Percentiles rank a stretch among this genome's conserved stretches.
These are phyloP conservation scores for Hordeum pubiflorum DNA, from an alignment of 202 grass and related monocot genomes.

Conservation along the genomic window DNA sequence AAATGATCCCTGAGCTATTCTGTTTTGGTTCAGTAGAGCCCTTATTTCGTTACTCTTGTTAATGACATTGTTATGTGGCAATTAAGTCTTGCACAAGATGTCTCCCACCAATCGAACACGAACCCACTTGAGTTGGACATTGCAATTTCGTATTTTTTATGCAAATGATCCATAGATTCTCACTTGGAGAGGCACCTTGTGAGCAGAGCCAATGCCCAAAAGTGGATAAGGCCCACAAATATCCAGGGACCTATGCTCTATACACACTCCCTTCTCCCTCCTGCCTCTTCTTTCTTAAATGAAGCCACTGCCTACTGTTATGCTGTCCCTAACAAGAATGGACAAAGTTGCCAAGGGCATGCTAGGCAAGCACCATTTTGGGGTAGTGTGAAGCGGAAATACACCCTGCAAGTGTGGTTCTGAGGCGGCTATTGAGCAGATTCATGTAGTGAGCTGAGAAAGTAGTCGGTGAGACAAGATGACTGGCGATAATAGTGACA, in stretches of 20 bases:
- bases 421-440: neutral
- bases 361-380: neutral
- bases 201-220: neutral
- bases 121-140: neutral
- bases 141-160: neutral
- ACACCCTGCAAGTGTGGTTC: neutral
- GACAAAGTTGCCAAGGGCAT: neutral
- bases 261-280: neutral
- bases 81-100: neutral
- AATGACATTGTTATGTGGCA: neutral
- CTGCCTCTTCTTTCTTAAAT: slow-evolving; percentile 1
- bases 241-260: neutral
- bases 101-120: neutral
- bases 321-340: neutral
- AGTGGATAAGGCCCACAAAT: neutral
- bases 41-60: neutral
- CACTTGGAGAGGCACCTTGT: neutral
- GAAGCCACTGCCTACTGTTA: neutral
- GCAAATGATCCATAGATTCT: neutral
- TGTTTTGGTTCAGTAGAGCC: neutral
- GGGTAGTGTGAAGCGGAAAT: neutral
- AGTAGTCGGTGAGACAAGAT: neutral
- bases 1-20: slow-evolving; percentile 5
- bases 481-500: neutral
- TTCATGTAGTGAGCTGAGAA: neutral